Evolutionary conservation across 768 basidiomycete species (phyloP).

Genomic region (Xanthoconium stramineum): DNA sequence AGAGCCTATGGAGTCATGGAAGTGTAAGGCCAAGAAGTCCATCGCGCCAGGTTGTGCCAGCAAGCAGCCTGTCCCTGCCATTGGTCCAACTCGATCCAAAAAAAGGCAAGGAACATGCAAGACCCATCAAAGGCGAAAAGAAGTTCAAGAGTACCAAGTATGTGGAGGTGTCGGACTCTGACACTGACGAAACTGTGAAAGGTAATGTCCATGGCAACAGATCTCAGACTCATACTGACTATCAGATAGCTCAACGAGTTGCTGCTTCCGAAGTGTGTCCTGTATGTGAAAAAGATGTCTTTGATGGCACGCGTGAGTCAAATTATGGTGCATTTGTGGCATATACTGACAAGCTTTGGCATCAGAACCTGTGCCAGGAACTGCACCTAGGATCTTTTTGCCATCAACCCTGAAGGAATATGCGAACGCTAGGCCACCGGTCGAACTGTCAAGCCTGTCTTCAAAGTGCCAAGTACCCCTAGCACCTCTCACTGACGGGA

Average conservation of each 20-base stretch:
- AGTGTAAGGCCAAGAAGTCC: neutral
- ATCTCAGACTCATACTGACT: neutral
- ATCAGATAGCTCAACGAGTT: neutral
- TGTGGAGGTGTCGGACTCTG: neutral
- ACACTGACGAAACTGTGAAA: neutral
- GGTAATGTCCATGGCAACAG: neutral
- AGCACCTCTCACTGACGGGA: neutral
- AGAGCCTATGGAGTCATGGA: neutral
- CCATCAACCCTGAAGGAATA: neutral
- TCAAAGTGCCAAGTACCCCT: neutral
- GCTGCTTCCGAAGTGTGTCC: neutral
- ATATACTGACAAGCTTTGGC: neutral
- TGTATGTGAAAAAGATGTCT: neutral
- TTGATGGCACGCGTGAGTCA: neutral
- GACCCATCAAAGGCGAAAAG: neutral
- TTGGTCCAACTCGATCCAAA: neutral
- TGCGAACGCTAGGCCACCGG: neutral
- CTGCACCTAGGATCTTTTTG: too few species aligned
- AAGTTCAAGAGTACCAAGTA: neutral
- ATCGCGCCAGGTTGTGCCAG: neutral
- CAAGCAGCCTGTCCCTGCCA: neutral
- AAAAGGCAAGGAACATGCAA: neutral
- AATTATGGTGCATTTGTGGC: neutral
- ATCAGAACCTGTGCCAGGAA: neutral
- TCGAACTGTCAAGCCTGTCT: neutral